These are phyloP conservation scores for Aureobasidium musti DNA, from an alignment of 2,329 filamentous ascomycete species.

Conservation along the genomic window DNA sequence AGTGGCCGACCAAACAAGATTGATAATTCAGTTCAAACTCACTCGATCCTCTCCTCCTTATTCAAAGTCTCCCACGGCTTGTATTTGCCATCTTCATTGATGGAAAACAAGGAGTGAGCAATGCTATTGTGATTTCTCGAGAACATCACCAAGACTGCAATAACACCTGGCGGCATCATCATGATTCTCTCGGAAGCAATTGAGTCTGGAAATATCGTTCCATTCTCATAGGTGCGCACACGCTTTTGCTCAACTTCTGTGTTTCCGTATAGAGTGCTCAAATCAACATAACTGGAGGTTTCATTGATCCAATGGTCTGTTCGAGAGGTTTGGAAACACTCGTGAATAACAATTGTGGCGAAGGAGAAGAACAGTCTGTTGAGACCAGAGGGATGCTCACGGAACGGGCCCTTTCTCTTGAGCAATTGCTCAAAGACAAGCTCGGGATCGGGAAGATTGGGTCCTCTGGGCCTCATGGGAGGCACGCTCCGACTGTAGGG, in stretches of 20 bases:
- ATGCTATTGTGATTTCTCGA: constrained; percentile 52
- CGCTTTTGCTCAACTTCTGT: constrained; percentile 47
- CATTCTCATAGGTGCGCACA: constrained; percentile 50
- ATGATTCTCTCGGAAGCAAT: constrained; percentile 51
- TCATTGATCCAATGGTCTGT: constrained; percentile 49
- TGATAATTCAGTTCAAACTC: constrained; percentile 33
- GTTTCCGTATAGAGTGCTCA: constrained; percentile 52
- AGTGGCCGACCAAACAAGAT: not conserved
- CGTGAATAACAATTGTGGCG: constrained; percentile 53
- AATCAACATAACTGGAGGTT: constrained; percentile 52
- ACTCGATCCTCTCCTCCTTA: constrained; percentile 45
- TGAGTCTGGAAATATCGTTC: constrained; percentile 48
- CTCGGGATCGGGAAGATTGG: constrained; percentile 53
- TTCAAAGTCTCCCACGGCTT: constrained; percentile 45
- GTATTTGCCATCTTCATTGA: constrained; percentile 51
- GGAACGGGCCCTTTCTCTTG: constrained; percentile 46
- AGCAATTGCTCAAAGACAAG: constrained; percentile 51
- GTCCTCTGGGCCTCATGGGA: constrained; percentile 53
- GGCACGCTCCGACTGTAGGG: constrained; percentile 51
- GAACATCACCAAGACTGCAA: constrained; percentile 49
- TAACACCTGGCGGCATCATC: constrained; percentile 52
- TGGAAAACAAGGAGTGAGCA: constrained; percentile 44
- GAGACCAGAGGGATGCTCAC: constrained; percentile 49
- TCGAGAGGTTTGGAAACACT: constrained; percentile 50
- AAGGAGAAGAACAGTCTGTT: constrained; percentile 53